These are phyloP conservation scores for Globisporangium spiculum DNA, from an alignment of 352 stramenopile species.

Conservation along the genomic window DNA sequence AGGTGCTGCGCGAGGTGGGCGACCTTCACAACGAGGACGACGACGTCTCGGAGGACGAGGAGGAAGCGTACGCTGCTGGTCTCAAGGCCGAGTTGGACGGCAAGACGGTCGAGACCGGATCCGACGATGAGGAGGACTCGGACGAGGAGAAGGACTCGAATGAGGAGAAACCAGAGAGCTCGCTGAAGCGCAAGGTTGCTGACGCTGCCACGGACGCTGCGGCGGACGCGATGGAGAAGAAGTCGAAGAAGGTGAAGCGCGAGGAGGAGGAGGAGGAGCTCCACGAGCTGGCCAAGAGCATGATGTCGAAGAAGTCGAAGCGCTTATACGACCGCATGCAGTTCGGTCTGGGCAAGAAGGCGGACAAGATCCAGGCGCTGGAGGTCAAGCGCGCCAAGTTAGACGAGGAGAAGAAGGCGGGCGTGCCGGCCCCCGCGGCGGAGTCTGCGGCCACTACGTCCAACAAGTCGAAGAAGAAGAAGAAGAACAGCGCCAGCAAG, in stretches of 20 bases:
- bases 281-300: constrained; percentile 86
- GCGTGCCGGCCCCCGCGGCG: constrained; percentile 17
- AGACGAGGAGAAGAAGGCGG: constrained; percentile 58
- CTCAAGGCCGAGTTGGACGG: constrained; percentile 77
- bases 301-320: constrained; percentile 94
- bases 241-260: constrained; percentile 77
- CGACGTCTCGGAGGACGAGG: constrained; percentile 63
- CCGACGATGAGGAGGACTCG: constrained; percentile 32
- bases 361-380: constrained; percentile 81
- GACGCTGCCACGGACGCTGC: background rate
- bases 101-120: constrained; percentile 30
- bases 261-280: constrained; percentile 75
- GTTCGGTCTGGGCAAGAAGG: constrained; percentile 87
- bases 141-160: constrained; percentile 28
- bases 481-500: constrained; percentile 18
- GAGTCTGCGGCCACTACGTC: background rate
- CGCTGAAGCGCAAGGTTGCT: constrained; percentile 46
- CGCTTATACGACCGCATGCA: constrained; percentile 91
- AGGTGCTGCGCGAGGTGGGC: constrained; percentile 65
- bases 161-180: constrained; percentile 29
- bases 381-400: constrained; percentile 78
- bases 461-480: constrained; percentile 27
- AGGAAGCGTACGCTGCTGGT: constrained; percentile 69
- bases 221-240: constrained; percentile 32
- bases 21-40: constrained; percentile 38